Base-by-base conservation (phyloP, 1,284 basidiomycete species). In the Malassezia pachydermatis region DNA sequence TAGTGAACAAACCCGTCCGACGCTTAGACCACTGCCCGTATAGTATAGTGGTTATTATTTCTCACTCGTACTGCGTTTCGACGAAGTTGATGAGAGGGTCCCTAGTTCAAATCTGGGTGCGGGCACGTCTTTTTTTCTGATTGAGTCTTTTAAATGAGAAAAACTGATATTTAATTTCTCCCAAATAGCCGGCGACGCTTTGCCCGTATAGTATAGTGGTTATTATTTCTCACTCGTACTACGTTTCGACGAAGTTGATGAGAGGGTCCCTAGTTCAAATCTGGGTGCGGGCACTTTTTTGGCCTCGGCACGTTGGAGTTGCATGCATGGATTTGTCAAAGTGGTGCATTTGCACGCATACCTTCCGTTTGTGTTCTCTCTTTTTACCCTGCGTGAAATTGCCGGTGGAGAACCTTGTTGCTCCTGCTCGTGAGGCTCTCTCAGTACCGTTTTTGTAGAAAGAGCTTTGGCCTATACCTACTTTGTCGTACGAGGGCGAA, bases 1-100 rank as follows among this genome's bases (percentile, higher is more conserved):
- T n/a, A n/a, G n/a, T n/a, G n/a, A n/a, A n/a, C n/a, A n/a, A n/a
- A n/a, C n/a, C n/a, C n/a, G n/a, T n/a, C n/a, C n/a, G n/a, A n/a
- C n/a, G n/a, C n/a, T n/a, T n/a, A n/a, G n/a, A n/a, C n/a, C n/a
- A n/a, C n/a, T n/a, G 45, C 45, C 37, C 45, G 45, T 47, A 47
- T 47, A 47, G 45, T 47, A 47, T 47, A 47, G 45, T 30, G 45
- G 45, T 47, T 47, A 47, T 47, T 47, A 47, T 47, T 47, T 47
- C 45, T 47, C 45, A 47, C 45, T 47, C 45, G 45, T 47, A 47
- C 45, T 40, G 16, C 27, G 36, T n/a, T 33, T 35, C 38, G 37
- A 24, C 37, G 28, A 20, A 34, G 45, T 47, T 47, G 45, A 47
- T 47, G 45, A 47, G 45, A 47, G 45, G 45, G 45, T 47, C 45